These are phyloP conservation scores for Naganishia antarctica DNA, from an alignment of 768 basidiomycete genomes.

Conservation along the genomic window DNA sequence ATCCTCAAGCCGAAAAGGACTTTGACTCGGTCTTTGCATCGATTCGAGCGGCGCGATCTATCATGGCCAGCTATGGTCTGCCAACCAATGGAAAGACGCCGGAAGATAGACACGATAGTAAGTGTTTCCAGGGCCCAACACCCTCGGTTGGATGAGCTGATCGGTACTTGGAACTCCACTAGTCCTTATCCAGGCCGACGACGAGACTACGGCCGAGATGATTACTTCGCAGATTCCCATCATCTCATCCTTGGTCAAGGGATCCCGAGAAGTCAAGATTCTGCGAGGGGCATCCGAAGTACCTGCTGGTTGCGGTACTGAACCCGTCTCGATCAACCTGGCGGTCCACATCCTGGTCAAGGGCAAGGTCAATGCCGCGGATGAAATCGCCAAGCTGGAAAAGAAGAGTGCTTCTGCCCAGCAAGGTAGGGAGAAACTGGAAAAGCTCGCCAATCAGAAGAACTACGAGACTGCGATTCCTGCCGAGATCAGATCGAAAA, in stretches of 20 bases:
- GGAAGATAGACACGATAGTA: constrained; percentile 42
- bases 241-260: constrained; percentile 77
- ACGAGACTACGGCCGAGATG: constrained; percentile 60
- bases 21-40: constrained; percentile 81
- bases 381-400: constrained; percentile 79
- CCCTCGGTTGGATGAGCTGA: too few species aligned
- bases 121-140: constrained; percentile 22
- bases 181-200: constrained; percentile 76
- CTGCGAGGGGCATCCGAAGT: constrained; percentile 60
- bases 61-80: constrained; percentile 83
- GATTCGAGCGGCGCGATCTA: constrained; percentile 71
- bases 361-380: constrained; percentile 85
- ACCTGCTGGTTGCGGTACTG: constrained; percentile 81
- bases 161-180: constrained; percentile 1
- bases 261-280: constrained; percentile 70
- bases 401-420: constrained; percentile 77
- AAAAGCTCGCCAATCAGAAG: constrained; percentile 64
- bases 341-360: constrained; percentile 78
- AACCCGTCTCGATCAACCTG: constrained; percentile 66
- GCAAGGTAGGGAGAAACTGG: constrained; percentile 68
- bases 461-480: constrained; percentile 80
- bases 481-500: constrained; percentile 64
- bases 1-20: constrained; percentile 66
- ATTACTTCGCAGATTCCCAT: constrained; percentile 70
- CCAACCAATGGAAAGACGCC: constrained; percentile 51